Percentiles rank a stretch among this genome's conserved stretches.
Evolutionary conservation across 768 basidiomycete genomes (phyloP).

Genomic region (Tremella mesenterica): DNA sequence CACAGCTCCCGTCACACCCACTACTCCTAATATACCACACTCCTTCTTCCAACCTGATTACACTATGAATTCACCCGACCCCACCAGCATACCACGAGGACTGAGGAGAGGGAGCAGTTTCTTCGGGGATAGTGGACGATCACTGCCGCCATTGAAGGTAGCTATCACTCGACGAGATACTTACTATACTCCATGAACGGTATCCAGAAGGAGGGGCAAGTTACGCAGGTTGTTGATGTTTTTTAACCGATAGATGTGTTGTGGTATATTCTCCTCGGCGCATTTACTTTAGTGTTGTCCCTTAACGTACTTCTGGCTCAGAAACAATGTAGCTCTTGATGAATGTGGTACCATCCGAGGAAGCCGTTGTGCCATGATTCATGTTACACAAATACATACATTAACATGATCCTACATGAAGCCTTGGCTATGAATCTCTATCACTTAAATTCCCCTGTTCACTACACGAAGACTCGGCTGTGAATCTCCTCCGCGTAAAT

Average conservation of each 20-base stretch:
- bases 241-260: not conserved
- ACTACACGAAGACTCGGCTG: too few species aligned
- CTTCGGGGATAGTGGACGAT: slow-evolving; percentile 10
- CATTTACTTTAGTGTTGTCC: not conserved
- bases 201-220: not conserved
- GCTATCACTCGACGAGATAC: slow-evolving; percentile 6
- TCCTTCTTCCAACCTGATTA: not conserved
- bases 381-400: too few species aligned
- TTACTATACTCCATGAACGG: slow-evolving; percentile 6
- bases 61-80: not conserved
- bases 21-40: not conserved
- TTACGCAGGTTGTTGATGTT: too few species aligned
- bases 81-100: not conserved
- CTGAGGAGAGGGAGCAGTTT: not conserved
- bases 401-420: too few species aligned
- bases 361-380: too few species aligned
- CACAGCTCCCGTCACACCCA: not conserved
- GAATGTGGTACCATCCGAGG: too few species aligned
- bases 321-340: too few species aligned
- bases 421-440: too few species aligned
- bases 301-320: too few species aligned
- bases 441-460: too few species aligned
- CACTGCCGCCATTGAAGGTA: slow-evolving; percentile 14
- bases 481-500: too few species aligned
- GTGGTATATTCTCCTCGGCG: not conserved